Evolutionary conservation across 1,284 basidiomycete species (phyloP).

Genomic region (Ustilago nuda): DNA sequence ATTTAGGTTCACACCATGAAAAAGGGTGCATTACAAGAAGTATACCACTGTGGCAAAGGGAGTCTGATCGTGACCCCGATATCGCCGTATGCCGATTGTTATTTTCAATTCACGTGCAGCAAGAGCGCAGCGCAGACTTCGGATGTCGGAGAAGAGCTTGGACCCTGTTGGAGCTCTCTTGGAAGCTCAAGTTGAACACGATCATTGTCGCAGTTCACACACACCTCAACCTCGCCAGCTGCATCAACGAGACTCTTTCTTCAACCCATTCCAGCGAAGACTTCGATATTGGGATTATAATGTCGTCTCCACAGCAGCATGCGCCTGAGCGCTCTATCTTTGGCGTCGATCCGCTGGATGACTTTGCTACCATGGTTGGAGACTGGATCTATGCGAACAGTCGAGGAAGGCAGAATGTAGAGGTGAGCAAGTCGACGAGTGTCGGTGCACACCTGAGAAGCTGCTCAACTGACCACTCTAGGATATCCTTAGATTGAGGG

Average conservation of each 20-base stretch:
- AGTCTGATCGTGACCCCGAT: too few relatives aligned
- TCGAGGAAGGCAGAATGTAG: constrained; percentile 71
- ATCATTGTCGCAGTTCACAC: neutral
- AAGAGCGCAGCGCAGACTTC: neutral
- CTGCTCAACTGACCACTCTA: neutral
- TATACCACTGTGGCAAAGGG: too few relatives aligned
- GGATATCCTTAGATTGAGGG: constrained; percentile 80
- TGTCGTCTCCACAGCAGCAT: constrained; percentile 38
- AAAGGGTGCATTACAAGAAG: too few relatives aligned
- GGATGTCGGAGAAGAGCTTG: constrained; percentile 15
- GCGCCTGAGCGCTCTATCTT: constrained; percentile 84
- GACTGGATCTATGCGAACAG: constrained; percentile 79
- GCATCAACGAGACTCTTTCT: neutral
- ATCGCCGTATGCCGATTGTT: too few relatives aligned
- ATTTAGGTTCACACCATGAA: too few relatives aligned
- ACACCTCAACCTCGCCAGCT: neutral
- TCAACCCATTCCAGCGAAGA: neutral
- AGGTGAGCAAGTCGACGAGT: constrained; percentile 69
- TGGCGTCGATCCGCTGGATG: constrained; percentile 90
- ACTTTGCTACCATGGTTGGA: constrained; percentile 89
- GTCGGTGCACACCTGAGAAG: neutral
- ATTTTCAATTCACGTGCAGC: too few relatives aligned
- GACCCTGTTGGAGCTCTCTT: constrained; percentile 16
- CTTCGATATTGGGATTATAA: neutral
- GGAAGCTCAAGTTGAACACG: neutral